Evolutionary conservation across 129 eudicot genomes (phyloP).

Genomic region (Apium graveolens): DNA sequence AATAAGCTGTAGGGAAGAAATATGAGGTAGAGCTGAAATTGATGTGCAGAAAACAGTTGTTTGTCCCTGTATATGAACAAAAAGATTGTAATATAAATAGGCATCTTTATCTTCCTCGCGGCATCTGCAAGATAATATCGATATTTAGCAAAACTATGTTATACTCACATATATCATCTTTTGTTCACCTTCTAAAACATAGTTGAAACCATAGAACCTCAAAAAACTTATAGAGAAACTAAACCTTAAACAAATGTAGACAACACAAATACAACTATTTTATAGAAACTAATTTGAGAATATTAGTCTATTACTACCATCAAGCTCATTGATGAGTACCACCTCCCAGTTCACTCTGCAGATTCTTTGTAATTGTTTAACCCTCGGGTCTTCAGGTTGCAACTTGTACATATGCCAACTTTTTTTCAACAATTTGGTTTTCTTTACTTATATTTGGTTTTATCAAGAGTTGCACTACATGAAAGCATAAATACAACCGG

Average conservation of each 20-base stretch:
- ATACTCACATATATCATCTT: background rate
- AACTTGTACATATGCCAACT: too few relatives aligned
- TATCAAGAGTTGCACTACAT: too few relatives aligned
- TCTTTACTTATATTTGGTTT: too few relatives aligned
- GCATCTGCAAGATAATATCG: constrained; percentile 14
- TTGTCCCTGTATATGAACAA: constrained; percentile 88
- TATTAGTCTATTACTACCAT: too few relatives aligned
- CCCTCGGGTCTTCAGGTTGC: too few relatives aligned
- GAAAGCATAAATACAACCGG: too few relatives aligned
- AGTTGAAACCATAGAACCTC: background rate
- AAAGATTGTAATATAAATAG: constrained; percentile 75
- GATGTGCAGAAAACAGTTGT: constrained; percentile 93
- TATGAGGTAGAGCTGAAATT: constrained; percentile 82
- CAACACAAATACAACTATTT: background rate
- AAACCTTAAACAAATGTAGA: background rate
- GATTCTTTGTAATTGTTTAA: too few relatives aligned
- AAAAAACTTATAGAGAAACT: background rate
- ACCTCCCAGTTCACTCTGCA: too few relatives aligned
- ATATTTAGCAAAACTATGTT: background rate
- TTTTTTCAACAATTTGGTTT: too few relatives aligned
- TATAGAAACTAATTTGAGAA: too few relatives aligned
- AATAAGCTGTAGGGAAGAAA: constrained; percentile 55
- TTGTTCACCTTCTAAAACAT: background rate
- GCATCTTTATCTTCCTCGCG: too few relatives aligned
- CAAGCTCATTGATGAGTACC: too few relatives aligned